Conservation (phyloP, 345 rosid species). For the Lagerstroemia speciosa region DNA sequence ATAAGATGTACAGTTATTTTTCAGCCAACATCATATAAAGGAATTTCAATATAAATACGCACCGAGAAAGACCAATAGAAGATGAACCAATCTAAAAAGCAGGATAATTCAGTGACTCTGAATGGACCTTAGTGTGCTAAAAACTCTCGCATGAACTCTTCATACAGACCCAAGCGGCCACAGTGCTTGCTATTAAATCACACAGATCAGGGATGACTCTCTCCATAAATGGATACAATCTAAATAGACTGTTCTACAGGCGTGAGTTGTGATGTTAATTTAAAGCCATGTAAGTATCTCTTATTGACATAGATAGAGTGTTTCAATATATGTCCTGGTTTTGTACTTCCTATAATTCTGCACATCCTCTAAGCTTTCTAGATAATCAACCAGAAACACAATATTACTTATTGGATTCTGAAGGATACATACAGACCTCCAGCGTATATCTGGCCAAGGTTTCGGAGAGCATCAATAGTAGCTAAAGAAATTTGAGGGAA, state of each 20-base stretch:
- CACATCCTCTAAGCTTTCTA: neutral
- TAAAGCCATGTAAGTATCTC: neutral
- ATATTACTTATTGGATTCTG: neutral
- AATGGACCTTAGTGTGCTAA: neutral
- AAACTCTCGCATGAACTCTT: neutral
- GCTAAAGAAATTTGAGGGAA: conserved; percentile 94
- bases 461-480: conserved; percentile 75
- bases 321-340: neutral
- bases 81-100: neutral
- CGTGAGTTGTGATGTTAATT: neutral
- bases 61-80: neutral
- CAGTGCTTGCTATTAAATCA: neutral
- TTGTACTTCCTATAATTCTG: neutral
- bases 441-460: conserved; percentile 57
- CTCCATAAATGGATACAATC: neutral
- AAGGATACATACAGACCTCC: conserved; percentile 44
- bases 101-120: neutral
- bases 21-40: neutral
- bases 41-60: neutral
- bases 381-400: neutral
- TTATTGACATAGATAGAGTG: neutral
- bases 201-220: neutral
- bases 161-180: neutral
- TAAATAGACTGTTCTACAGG: neutral
- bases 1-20: too few species aligned